These are phyloP conservation scores for Rhodotorula sphaerocarpa DNA, from an alignment of 768 basidiomycete species.

Conservation along the genomic window DNA sequence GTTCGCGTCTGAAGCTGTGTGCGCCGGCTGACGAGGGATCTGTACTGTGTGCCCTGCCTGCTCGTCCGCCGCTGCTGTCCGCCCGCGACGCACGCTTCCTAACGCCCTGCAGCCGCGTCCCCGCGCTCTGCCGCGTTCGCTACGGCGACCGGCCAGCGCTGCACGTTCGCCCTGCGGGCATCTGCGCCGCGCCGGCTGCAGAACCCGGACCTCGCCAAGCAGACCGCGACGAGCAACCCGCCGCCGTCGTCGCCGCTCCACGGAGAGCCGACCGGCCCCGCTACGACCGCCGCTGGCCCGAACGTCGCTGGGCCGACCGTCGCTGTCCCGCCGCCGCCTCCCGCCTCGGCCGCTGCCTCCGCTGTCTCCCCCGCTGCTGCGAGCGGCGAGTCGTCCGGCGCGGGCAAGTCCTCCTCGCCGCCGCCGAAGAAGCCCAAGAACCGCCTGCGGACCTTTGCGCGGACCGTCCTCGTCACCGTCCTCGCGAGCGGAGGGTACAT, in stretches of 20 bases:
- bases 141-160: not conserved
- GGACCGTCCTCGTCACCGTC: slow-evolving; percentile 36
- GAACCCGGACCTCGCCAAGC: slow-evolving; percentile 12
- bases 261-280: slow-evolving; percentile 2
- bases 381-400: not conserved
- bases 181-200: not conserved
- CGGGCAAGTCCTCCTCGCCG: slow-evolving; percentile 44
- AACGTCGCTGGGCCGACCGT: not conserved
- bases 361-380: not conserved
- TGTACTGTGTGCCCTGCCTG: not conserved
- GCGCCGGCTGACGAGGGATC: not conserved
- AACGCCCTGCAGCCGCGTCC: not conserved
- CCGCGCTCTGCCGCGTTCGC: slow-evolving; percentile 10
- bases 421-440: slow-evolving; percentile 28
- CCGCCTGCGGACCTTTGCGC: slow-evolving; percentile 32
- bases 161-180: slow-evolving; percentile 3
- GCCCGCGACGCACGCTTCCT: not conserved
- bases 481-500: slow-evolving; percentile 26
- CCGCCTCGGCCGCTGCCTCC: slow-evolving; percentile 4
- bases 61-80: not conserved
- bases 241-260: slow-evolving; percentile 16
- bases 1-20: not conserved
- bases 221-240: slow-evolving; percentile 21
- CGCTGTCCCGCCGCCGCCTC: not conserved
- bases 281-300: no score